phyloP scores from a whole-genome alignment of 768 basidiomycete genomes.

The Lactarius sp. region DNA sequence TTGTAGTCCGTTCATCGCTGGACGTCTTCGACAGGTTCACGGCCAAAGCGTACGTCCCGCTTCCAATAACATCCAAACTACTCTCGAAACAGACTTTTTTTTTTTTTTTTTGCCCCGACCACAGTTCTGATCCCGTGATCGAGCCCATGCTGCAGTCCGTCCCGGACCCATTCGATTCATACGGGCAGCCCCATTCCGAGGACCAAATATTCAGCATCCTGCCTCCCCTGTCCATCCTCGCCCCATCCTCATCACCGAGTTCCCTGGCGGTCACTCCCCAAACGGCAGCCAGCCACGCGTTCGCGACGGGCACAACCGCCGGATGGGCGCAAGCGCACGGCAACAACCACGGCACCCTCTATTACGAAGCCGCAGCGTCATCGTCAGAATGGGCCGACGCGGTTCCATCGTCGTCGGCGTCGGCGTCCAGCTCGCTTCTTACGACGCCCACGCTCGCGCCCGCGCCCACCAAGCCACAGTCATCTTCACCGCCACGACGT shows the following conservation, averaged over 20 bases:
- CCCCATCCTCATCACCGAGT: slow-evolving; percentile 54
- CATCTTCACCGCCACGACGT: slow-evolving; percentile 41
- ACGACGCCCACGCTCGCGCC: slow-evolving; percentile 10
- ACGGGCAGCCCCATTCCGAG: slow-evolving; percentile 81
- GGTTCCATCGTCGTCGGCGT: slow-evolving; percentile 25
- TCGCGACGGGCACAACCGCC: slow-evolving; percentile 13
- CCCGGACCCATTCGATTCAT: slow-evolving; percentile 91
- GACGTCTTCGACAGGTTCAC: slow-evolving; percentile 88
- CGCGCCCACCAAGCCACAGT: background rate
- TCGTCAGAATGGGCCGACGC: slow-evolving; percentile 48
- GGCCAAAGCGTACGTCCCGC: slow-evolving; percentile 68
- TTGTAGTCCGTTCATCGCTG: slow-evolving; percentile 85
- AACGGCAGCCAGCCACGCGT: slow-evolving; percentile 20
- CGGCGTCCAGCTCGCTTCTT: slow-evolving; percentile 27
- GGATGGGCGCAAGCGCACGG: slow-evolving; percentile 30
- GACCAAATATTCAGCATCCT: slow-evolving; percentile 93
- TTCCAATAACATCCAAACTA: background rate
- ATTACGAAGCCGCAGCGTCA: slow-evolving; percentile 30
- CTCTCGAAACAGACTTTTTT: background rate
- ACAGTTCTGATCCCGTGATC: slow-evolving; percentile 79
- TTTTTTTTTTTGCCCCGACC: slow-evolving; percentile 21
- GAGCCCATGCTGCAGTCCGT: slow-evolving; percentile 87
- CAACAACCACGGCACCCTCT: slow-evolving; percentile 23
- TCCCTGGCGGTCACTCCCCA: slow-evolving; percentile 46
- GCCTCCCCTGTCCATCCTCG: slow-evolving; percentile 72